Percentiles rank a stretch among this genome's conserved stretches.
These are phyloP conservation scores for Phascolomyces articulosus DNA, from an alignment of 371 early-diverging fungal genomes.

Conservation along the genomic window DNA sequence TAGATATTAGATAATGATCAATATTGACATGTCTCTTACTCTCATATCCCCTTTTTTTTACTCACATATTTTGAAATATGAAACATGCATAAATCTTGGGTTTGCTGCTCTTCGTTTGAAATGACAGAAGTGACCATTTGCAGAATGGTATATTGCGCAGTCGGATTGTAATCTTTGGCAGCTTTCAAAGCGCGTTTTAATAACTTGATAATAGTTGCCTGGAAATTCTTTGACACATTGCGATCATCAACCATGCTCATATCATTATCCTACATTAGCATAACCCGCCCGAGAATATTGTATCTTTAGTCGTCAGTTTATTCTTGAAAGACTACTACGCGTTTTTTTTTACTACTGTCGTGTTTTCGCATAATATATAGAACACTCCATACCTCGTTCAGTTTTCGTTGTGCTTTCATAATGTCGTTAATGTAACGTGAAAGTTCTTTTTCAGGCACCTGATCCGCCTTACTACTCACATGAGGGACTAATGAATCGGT, in stretches of 20 bases:
- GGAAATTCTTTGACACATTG: background rate
- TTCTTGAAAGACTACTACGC: no score
- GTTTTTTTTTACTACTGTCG: no score
- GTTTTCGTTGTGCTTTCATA: background rate
- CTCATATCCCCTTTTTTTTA: no score
- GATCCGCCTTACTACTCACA: background rate
- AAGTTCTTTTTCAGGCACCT: background rate
- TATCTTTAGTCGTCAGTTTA: no score
- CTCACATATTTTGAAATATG: constrained; percentile 2
- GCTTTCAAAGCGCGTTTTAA: background rate
- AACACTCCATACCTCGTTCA: constrained; percentile 2
- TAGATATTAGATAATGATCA: no score
- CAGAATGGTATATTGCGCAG: background rate
- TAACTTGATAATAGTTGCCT: background rate
- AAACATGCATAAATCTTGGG: background rate
- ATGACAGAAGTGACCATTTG: background rate
- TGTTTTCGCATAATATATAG: background rate
- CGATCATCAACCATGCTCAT: background rate
- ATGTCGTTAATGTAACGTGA: background rate
- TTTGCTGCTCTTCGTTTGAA: background rate
- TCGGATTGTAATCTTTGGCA: constrained; percentile 1
- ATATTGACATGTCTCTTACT: no score
- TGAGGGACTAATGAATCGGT: background rate
- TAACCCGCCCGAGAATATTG: no score
- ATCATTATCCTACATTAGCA: background rate